Base-by-base conservation (phyloP, 768 basidiomycete genomes). In the Strobilomyces dryophilus region DNA sequence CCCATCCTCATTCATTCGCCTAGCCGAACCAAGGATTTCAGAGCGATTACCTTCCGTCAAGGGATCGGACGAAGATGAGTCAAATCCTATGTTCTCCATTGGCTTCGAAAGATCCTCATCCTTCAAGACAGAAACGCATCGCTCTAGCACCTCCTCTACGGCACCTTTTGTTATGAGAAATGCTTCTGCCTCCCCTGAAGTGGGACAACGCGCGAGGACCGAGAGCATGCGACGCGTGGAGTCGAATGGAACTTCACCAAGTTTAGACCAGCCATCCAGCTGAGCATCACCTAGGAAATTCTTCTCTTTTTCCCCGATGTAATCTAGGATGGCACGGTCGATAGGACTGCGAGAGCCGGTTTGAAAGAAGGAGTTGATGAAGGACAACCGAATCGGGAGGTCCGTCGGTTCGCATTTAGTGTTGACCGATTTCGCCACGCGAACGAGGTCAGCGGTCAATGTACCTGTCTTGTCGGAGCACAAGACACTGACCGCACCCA, bases 381-480 rank as follows among this genome's bases (percentile, higher is more conserved):
- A 72, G 2, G 68, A 66, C 29, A 71, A 44, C 27, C 66, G 53
- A 37, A 60, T 50, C 5, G 64, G 68, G 40, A 66, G 60, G 26
- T 55, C 60, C 2, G 66, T 62, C 14, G 48, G 21, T 52, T 62
- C 63, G 40, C 66, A 64, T 39, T 41, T 47, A 36, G 20, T 26
- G 20, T 65, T 47, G 4, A 69, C 56, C 50, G 57, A 69, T 61
- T 55, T 69, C 47, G 55, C 73, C 66, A 50, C 71, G 49, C 78
- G 75, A 67, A 71, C 67, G 18, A 59, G 59, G 54, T 69, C 68
- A 36, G 64, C 66, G 9, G 80, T 81, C 29, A 81, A 63, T 15
- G 84, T 86, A 24, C 84, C 84, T 1, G 84, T 86, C 66, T 85
- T 85, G 65, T 86, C 84, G 21, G 80, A 82, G 63, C 83, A 85